These are phyloP conservation scores for Fusarium protoensiforme DNA, from an alignment of 2,329 filamentous ascomycete genomes.

Conservation along the genomic window DNA sequence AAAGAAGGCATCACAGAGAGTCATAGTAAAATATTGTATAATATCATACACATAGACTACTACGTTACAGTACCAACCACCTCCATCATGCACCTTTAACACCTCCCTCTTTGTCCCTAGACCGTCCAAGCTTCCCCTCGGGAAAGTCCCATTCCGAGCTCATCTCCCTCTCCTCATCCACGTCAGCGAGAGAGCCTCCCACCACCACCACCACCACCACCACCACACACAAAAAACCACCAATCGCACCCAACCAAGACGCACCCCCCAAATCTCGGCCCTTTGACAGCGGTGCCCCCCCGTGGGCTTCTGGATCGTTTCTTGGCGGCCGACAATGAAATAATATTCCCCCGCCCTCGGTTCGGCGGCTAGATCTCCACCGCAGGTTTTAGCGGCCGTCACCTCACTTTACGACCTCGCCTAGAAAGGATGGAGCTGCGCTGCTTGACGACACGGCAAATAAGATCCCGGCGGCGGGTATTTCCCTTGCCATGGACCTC, in stretches of 20 bases:
- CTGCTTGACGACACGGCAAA: constrained; percentile 13
- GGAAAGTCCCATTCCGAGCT: constrained; percentile 20
- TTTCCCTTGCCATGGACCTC: constrained; percentile 21
- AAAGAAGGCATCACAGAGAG: neutral
- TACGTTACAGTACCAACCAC: neutral
- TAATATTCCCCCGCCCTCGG: constrained; percentile 31
- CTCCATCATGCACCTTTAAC: neutral
- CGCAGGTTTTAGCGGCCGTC: neutral
- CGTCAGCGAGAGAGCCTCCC: constrained; percentile 9
- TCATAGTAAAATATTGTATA: neutral
- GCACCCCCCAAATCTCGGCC: neutral
- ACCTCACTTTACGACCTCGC: constrained; percentile 22
- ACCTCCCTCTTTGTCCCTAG: constrained; percentile 5
- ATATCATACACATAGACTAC: neutral
- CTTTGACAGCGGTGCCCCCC: neutral
- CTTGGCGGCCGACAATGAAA: neutral
- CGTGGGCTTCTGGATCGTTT: constrained; percentile 17
- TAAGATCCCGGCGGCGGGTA: constrained; percentile 17
- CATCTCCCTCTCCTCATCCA: constrained; percentile 10
- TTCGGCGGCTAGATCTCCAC: constrained; percentile 18
- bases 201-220: constrained; percentile 4
- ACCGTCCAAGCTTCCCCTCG: constrained; percentile 13
- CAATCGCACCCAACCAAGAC: constrained; percentile 15
- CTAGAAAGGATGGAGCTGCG: constrained; percentile 6
- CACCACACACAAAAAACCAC: constrained; percentile 9